Conservation (phyloP, 116 monocot genomes). For the Dioscorea cayenensis region DNA sequence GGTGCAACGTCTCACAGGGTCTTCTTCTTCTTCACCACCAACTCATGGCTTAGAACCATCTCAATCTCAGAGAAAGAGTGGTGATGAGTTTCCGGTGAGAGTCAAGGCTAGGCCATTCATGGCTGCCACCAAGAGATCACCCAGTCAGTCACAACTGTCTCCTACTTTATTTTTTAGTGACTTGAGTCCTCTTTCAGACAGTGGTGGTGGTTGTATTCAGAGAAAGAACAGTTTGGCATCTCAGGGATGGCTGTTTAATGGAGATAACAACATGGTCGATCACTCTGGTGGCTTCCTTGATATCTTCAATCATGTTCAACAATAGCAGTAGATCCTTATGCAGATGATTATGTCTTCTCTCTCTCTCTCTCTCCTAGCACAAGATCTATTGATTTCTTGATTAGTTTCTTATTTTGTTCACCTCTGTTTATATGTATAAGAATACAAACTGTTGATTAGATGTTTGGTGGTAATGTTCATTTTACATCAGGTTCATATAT, state of each 20-base stretch:
- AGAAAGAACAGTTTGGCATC: background rate
- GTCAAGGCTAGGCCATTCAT: constrained; percentile 4
- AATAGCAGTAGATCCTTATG: background rate
- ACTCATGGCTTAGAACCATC: background rate
- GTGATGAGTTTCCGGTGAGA: background rate
- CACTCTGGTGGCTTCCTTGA: background rate
- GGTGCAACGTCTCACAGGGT: constrained; percentile 30
- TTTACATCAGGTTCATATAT: too few relatives aligned
- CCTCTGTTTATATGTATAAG: too few relatives aligned
- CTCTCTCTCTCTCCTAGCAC: too few relatives aligned
- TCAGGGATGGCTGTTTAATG: background rate
- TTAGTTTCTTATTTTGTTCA: too few relatives aligned
- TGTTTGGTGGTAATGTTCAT: too few relatives aligned
- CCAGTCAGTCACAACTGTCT: background rate
- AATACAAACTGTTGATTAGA: too few relatives aligned
- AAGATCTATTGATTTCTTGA: too few relatives aligned
- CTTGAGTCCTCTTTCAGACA: background rate
- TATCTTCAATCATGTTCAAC: background rate
- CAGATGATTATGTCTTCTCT: too few relatives aligned
- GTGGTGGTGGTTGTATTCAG: background rate
- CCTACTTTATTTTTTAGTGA: constrained; percentile 3
- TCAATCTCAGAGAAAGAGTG: background rate
- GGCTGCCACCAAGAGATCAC: background rate
- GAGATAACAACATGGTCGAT: background rate
- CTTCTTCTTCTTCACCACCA: background rate